These are phyloP conservation scores for Dittrichia graveolens DNA, from an alignment of 129 eudicot genomes.

Conservation along the genomic window DNA sequence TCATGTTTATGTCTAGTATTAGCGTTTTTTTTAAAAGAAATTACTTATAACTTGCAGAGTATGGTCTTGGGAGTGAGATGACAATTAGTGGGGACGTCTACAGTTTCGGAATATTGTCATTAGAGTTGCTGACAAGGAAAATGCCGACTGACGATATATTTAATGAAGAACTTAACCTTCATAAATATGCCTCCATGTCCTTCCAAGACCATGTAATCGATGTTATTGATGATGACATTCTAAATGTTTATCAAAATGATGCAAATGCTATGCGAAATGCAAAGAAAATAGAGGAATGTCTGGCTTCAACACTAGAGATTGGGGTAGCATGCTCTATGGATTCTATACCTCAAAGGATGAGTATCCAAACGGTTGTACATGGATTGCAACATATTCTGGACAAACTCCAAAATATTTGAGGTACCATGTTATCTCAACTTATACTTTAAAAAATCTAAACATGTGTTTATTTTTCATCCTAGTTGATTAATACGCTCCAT, in stretches of 20 bases:
- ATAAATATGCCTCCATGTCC: constrained; percentile 11
- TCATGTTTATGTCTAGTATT: neutral
- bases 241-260: neutral
- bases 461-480: too few species aligned
- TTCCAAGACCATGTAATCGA: constrained; percentile 23
- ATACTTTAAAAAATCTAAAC: too few species aligned
- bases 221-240: constrained; percentile 26
- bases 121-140: constrained; percentile 43
- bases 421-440: neutral
- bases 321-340: constrained; percentile 32
- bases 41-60: constrained; percentile 33
- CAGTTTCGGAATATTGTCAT: constrained; percentile 32
- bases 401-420: constrained; percentile 6
- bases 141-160: constrained; percentile 29
- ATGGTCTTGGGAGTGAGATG: constrained; percentile 33
- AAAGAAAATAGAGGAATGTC: constrained; percentile 20
- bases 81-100: constrained; percentile 40
- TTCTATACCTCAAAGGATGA: constrained; percentile 34
- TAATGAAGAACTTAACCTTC: constrained; percentile 21
- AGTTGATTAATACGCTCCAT: too few species aligned
- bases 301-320: constrained; percentile 22
- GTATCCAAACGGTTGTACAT: constrained; percentile 11
- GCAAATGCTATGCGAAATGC: neutral
- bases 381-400: constrained; percentile 14
- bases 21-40: neutral